Evolutionary conservation across 2,329 filamentous ascomycete species (phyloP), one percentile per base, ranked within the genome.

Genomic region (Claviceps africana): DNA sequence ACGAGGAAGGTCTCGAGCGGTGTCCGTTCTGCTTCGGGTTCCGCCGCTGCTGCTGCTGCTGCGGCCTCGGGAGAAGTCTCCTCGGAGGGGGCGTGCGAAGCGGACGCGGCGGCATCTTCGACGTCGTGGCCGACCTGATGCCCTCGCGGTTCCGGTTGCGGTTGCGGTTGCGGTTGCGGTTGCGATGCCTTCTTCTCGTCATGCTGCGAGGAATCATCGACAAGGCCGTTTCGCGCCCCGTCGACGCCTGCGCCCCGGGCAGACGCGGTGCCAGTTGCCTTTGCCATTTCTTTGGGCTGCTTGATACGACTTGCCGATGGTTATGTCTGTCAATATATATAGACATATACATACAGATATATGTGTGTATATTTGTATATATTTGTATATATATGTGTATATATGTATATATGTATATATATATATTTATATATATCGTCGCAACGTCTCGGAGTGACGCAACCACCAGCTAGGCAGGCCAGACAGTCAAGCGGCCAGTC

Each of bases 1-100:
- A 72, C 60, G 48, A 72, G 61, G 47, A 63, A 55, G 8, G 66
- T 71, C 60, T 73, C 58, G 13, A 69, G 53, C 42, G 59, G 64
- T 8, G 69, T 72, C 48, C 70, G 64, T 21, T 57, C 53, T 40
- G 64, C 64, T 52, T 70, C 68, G 6, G 67, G 65, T 7, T 54
- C n/a, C n/a, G n/a, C 55, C 9, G 53, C 52, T 22, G 2, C 28
- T 31, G 25, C 42, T 35, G 2, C 19, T 30, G 48, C n/a, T 15
- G 9, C 15, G 21, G n/a, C 37, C 11, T 46, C 19, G 51, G 44
- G n/a, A 1, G 10, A 7, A 31, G 44, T 46, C 17, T 46, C 44
- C 19, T 46, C 31, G 44, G 17, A 15, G 28, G 22, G 19, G 21
- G 6, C 22, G 15, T 28, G 17, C 19, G 44, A 19, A 46, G 44